Base-by-base conservation (phyloP, 768 basidiomycete genomes). In the Chalciporus piperatus region DNA sequence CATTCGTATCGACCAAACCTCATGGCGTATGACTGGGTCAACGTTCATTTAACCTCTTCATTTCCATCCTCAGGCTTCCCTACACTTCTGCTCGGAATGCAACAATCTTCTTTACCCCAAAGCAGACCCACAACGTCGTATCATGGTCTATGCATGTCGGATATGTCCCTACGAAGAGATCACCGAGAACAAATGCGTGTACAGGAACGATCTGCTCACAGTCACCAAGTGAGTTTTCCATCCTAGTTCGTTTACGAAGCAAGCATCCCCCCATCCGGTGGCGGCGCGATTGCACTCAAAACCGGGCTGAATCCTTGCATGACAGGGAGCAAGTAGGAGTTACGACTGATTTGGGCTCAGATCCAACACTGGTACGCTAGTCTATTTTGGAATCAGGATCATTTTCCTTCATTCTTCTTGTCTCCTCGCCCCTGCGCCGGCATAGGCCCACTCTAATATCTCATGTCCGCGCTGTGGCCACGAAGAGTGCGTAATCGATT, bases 91-190 rank as follows among this genome's bases (percentile, higher is more conserved):
- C 63, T 85, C 84, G 35, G 93, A 96, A 76, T 96, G 93, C 77
- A 94, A 95, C 74, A 96, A 97, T 66, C 79, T 97, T 25, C 78
- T 97, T 47, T 95, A 96, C 68, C 93, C 93, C 19, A 86, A 94
- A 73, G 94, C 91, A 39, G 95, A 97, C 71, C 83, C 83, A 50
- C 79, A 85, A 55, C 85, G 93, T 42, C 80, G 87, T 41, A 82
- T 87, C 48, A 87, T 98, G 81, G 82, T 94, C 39, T 95, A 94
- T 59, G 87, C 87, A 2, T 98, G 95, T 67, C 81, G 93, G 45
- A 97, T 96, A 63, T 98, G 95, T 69, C 70, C 76, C 1, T 92
- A 89, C 68, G 85, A 90, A 57, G 92, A 97, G 71, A 81, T 84
- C 54, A 84, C 86, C 22, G 85, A 89, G 17, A 92, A 93, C 68